These are phyloP conservation scores for Kondoa subrosea DNA, from an alignment of 768 basidiomycete species.

Conservation along the genomic window DNA sequence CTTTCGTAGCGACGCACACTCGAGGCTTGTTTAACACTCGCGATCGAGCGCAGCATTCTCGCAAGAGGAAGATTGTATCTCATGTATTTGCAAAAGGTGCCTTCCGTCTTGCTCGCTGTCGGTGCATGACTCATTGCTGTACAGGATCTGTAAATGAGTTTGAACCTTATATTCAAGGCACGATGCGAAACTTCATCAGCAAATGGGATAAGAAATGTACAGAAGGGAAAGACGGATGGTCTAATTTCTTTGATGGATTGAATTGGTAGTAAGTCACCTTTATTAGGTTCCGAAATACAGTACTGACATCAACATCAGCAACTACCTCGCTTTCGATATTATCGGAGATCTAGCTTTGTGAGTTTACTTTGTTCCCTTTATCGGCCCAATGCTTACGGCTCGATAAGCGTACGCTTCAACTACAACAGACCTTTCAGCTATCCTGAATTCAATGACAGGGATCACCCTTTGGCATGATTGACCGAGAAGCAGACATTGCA, in stretches of 20 bases:
- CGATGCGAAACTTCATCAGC: conserved; percentile 38
- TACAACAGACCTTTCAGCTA: conserved; percentile 50
- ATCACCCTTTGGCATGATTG: conserved; percentile 72
- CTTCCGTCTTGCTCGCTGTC: not conserved
- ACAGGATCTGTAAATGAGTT: conserved; percentile 49
- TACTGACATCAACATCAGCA: conserved; percentile 31
- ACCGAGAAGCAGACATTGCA: conserved; percentile 45
- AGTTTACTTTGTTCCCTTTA: not conserved
- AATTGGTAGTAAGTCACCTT: conserved; percentile 28
- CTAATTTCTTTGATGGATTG: not conserved
- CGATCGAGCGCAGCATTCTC: conserved; percentile 46
- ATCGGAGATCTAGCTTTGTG: conserved; percentile 22
- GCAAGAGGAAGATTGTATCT: conserved; percentile 80
- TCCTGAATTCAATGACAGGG: conserved; percentile 33
- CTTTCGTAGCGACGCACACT: conserved; percentile 49
- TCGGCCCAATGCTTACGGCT: not conserved
- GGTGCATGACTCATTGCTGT: not conserved
- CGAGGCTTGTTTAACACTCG: conserved; percentile 31
- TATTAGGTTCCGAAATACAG: not conserved
- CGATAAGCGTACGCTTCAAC: not conserved
- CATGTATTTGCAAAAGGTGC: conserved; percentile 22
- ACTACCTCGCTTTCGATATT: conserved; percentile 51
- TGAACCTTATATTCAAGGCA: conserved; percentile 48
- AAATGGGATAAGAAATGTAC: conserved; percentile 57
- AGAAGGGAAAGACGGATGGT: conserved; percentile 46